These are phyloP conservation scores for Somion occarium DNA, from an alignment of 1,284 basidiomycete species.

Conservation along the genomic window DNA sequence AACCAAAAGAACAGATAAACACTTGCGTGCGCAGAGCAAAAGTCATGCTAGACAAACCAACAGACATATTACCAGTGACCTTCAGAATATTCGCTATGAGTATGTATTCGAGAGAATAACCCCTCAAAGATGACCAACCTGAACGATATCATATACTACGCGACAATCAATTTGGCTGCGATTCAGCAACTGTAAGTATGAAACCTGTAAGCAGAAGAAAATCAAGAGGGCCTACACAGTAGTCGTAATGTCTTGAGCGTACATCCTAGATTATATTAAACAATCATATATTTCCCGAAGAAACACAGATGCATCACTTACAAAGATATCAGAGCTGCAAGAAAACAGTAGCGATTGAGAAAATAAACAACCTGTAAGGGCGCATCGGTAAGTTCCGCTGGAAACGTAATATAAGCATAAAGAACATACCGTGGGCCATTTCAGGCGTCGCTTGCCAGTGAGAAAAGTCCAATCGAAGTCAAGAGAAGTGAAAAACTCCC, in stretches of 20 bases:
- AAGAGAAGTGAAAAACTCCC: constrained; percentile 3
- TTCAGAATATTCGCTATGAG: not conserved
- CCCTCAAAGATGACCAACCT: not conserved
- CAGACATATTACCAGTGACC: not conserved
- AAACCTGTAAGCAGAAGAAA: not conserved
- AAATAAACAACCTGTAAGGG: not conserved
- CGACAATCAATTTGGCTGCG: not conserved
- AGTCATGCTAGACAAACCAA: constrained; percentile 1
- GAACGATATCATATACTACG: not conserved
- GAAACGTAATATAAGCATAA: constrained; percentile 1
- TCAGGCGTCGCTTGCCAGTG: not conserved
- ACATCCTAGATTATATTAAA: too few relatives aligned
- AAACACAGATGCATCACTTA: too few relatives aligned
- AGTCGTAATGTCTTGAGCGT: not conserved
- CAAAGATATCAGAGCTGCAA: not conserved
- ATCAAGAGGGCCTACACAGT: not conserved
- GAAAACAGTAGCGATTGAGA: not conserved
- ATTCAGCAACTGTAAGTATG: too few relatives aligned
- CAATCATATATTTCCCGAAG: too few relatives aligned
- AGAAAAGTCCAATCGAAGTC: not conserved
- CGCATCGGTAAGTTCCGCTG: not conserved
- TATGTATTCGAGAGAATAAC: not conserved
- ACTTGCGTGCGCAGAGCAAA: constrained; percentile 2
- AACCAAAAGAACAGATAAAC: not conserved
- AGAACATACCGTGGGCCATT: too few relatives aligned